Evolutionary conservation across 2,329 filamentous ascomycete species (phyloP), one percentile per base, ranked within the genome.

Genomic region (Talaromyces verruculosus): DNA sequence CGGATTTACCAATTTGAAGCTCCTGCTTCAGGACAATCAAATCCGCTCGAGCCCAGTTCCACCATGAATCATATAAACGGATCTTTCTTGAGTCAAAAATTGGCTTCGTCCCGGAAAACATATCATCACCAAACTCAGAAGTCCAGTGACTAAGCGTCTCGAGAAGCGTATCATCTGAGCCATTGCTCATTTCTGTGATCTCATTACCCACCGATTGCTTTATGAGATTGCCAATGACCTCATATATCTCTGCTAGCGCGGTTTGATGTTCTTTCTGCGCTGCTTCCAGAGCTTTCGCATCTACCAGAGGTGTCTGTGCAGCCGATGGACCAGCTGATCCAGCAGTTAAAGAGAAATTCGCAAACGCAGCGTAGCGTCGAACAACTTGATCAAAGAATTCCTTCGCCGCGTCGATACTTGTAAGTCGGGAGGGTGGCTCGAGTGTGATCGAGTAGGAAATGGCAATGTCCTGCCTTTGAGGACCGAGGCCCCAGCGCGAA

Each of bases 1-100:
- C 88, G 63, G 98, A 87, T 68, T 94, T 89, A 65, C 95, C 95
- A 73, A 98, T 99, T 75, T 99, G 97, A 76, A 99, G 96, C 75
- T 99, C 95, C 81, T 93, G 98, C 84, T 95, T 99, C 94, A 99
- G 98, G 82, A 86, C 95, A 61, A 99, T 88, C 33, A 93, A 94
- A 78, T 99, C 95, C 78, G 98, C 95, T 63, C 95, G 90, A 68
- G 92, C 95, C 95, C 95, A 99, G 79, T 99, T 99, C 95, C 95
- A 99, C 0, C 93, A 96, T 0, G 95, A 98, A 78, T 99, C 95
- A 81, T 99, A 99, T 8, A 94, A 89, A 76, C 95, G 91, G 37
- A 95, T 94, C 80, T 99, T 99, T 69, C 97, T 87, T 3, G 92
- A 84, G 75, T 91, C 96, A 81, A 99, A 99, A 22, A 93, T 89